Base-by-base conservation (phyloP, 345 rosid genomes). In the Boechera stricta region DNA sequence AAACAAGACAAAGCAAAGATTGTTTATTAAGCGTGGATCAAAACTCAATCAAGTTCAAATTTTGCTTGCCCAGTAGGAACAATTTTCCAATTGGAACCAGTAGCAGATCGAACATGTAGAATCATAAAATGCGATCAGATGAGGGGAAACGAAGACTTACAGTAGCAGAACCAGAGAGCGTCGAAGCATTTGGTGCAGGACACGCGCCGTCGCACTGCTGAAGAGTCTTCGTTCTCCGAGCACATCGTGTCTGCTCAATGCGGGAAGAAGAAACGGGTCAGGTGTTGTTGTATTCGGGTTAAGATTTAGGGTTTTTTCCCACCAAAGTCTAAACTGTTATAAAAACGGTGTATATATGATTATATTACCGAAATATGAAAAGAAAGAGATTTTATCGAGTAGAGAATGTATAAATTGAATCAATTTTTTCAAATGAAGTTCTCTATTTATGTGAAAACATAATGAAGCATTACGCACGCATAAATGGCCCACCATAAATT, bases 101-200 rank as follows among this genome's bases (percentile, higher is more conserved):
- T 42, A 67, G n/a, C 21, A 12, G 28, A 67, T 33, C 47, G 57
- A 70, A 28, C 65, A 71, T 62, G 72, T 36, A 41, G 77, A 54
- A 77, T 69, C 60, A 47, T 67, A 72, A 53, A 72, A 72, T 45
- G 73, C 42, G 61, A 65, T 56, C 15, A 47, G 47, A 58, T 9
- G 4, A 31, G 29, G 55, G 15, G 7, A 71, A 38, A 5, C 12
- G 62, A 47, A 64, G 67, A 73, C 77, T 69, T 87, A 93, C 98
- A 88, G 73, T 93, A 93, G 89, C 98, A 93, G 80, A 93, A 93
- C 92, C 92, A 93, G 58, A 93, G 95, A 55, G 91, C 88, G 38
- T 87, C 86, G 71, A 94, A 94, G 86, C 81, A 74, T 45, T 76
- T 72, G 29, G 89, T 24, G 79, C 93, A 88, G 4, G 94, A 85